Conservation (phyloP, 257 asterid genomes). For the Scutellaria barbata region DNA sequence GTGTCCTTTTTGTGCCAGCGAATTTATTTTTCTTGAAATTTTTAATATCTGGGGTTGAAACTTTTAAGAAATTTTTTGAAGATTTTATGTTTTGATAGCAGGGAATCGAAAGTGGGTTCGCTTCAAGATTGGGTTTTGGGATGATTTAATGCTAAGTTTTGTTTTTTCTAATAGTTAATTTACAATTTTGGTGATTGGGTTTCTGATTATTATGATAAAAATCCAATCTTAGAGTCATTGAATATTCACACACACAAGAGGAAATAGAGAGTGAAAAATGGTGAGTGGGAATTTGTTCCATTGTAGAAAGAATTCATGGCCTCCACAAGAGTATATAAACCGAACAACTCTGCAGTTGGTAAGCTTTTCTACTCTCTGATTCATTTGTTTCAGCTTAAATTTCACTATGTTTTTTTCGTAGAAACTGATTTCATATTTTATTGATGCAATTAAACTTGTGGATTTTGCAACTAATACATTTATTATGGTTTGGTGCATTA, state of each 20-base stretch:
- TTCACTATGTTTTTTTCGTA: conserved; percentile 1
- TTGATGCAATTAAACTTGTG: neutral
- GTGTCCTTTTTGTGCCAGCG: conserved; percentile 7
- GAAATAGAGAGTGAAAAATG: conserved; percentile 56
- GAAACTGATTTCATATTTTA: conserved; percentile 6
- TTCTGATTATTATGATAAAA: conserved; percentile 30
- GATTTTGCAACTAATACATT: neutral
- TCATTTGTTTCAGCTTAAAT: conserved; percentile 7
- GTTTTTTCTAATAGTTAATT: neutral
- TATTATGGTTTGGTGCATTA: neutral
- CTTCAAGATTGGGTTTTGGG: conserved; percentile 51
- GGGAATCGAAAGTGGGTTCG: conserved; percentile 33
- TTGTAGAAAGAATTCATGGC: conserved; percentile 91
- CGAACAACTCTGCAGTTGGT: conserved; percentile 92
- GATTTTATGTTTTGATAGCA: conserved; percentile 16
- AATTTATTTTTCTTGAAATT: conserved; percentile 31
- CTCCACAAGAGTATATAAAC: conserved; percentile 85
- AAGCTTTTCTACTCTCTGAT: conserved; percentile 35
- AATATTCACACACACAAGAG: conserved; percentile 11
- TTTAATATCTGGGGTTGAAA: conserved; percentile 23
- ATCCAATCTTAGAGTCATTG: conserved; percentile 37
- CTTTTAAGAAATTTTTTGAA: conserved; percentile 10
- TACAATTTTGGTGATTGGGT: conserved; percentile 36
- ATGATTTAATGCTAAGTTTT: conserved; percentile 45
- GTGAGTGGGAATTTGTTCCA: conserved; percentile 89